Percentiles rank a stretch among this genome's conserved stretches.
phyloP scores from a whole-genome alignment of 805 yeast genomes.

The Brettanomyces custersianus region DNA sequence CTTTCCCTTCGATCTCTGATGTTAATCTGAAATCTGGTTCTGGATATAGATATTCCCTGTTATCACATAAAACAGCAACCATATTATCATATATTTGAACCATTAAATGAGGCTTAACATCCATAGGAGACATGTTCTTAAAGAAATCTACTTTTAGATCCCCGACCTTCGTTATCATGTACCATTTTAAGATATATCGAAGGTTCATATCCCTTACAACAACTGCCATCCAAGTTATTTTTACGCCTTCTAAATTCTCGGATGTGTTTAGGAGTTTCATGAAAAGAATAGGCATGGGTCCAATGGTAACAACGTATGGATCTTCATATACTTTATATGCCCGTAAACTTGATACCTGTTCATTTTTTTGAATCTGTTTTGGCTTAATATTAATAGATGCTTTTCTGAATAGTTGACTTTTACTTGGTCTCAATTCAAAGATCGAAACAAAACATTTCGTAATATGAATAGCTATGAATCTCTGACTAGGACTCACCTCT shows the following conservation, averaged over 20 bases:
- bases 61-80: constrained; percentile 12
- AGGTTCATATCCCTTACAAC: constrained; percentile 11
- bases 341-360: constrained; percentile 6
- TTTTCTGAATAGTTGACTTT: constrained; percentile 9
- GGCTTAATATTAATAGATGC: constrained; percentile 12
- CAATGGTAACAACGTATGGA: constrained; percentile 11
- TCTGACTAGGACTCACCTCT: constrained; percentile 13
- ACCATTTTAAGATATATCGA: constrained; percentile 11
- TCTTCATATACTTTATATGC: constrained; percentile 12
- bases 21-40: constrained; percentile 7
- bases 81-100: constrained; percentile 11
- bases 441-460: constrained; percentile 12
- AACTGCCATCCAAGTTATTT: constrained; percentile 8
- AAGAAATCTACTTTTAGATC: constrained; percentile 2
- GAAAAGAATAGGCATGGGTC: constrained; percentile 8
- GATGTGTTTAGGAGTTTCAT: constrained; percentile 7
- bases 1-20: not conserved
- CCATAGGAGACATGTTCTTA: constrained; percentile 9
- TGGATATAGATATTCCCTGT: constrained; percentile 12
- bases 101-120: constrained; percentile 9
- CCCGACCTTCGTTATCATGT: constrained; percentile 5
- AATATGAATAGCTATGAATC: constrained; percentile 15
- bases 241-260: constrained; percentile 4
- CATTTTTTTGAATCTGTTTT: constrained; percentile 8
- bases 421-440: constrained; percentile 15